phyloP scores from a whole-genome alignment of 768 basidiomycete species.

The Gloeopeniophorella convolvens region DNA sequence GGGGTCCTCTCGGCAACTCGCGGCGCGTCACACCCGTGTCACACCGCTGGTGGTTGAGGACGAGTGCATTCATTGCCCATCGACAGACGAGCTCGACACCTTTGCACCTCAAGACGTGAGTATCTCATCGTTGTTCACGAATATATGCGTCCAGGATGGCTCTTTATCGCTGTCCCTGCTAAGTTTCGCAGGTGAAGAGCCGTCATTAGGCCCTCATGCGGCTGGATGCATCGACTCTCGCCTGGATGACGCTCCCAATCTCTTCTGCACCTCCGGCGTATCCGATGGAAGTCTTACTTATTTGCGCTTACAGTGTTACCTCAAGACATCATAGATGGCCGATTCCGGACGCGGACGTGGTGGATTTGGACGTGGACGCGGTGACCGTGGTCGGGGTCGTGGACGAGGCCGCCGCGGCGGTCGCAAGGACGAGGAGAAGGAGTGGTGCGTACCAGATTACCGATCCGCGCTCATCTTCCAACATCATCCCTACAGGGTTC shows the following conservation, averaged over 20 bases:
- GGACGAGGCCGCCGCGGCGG: constrained; percentile 88
- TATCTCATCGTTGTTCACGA: neutral
- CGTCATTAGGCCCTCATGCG: neutral
- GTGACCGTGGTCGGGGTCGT: constrained; percentile 58
- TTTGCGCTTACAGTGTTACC: constrained; percentile 22
- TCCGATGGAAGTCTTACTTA: constrained; percentile 12
- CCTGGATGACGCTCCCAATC: constrained; percentile 10
- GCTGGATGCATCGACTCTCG: constrained; percentile 9
- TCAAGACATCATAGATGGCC: constrained; percentile 52
- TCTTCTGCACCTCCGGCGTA: neutral
- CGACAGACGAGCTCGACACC: constrained; percentile 1
- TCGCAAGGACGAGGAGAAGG: constrained; percentile 99
- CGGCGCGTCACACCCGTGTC: neutral
- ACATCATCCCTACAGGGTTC: constrained; percentile 53
- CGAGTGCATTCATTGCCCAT: neutral
- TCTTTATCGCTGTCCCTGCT: no score
- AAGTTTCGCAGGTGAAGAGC: neutral
- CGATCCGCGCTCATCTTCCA: constrained; percentile 9
- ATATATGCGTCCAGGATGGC: no score
- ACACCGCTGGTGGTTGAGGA: neutral
- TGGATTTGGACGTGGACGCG: constrained; percentile 81
- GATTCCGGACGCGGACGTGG: constrained; percentile 89
- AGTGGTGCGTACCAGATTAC: constrained; percentile 60
- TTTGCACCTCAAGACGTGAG: constrained; percentile 11
- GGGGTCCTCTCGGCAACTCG: neutral